Evolutionary conservation across 495 filamentous ascomycete species (phyloP).

Genomic region (Aspergillus nanangensis): DNA sequence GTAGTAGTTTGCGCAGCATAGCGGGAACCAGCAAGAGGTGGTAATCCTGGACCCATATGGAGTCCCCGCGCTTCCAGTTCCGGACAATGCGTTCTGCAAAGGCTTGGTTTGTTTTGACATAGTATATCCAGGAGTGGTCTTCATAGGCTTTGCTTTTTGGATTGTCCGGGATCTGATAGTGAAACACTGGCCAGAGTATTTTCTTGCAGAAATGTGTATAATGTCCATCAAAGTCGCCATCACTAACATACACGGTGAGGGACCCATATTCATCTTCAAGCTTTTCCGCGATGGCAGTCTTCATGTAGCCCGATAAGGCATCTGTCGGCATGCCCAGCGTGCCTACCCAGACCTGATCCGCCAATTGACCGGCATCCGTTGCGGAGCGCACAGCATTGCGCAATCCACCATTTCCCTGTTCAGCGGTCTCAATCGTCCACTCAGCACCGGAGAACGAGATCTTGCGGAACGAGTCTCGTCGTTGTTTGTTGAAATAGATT

Average conservation of each 20-base stretch:
- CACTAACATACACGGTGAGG: conserved; percentile 74
- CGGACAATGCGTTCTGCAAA: conserved; percentile 85
- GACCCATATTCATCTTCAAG: conserved; percentile 76
- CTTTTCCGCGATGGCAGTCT: conserved; percentile 72
- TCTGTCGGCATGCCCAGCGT: conserved; percentile 91
- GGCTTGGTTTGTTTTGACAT: conserved; percentile 82
- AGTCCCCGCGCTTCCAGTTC: conserved; percentile 87
- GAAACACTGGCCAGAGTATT: conserved; percentile 86
- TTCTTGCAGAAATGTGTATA: conserved; percentile 93
- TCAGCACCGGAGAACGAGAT: conserved; percentile 58
- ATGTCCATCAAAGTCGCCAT: conserved; percentile 87
- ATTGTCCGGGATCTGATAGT: conserved; percentile 94
- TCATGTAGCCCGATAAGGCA: conserved; percentile 62
- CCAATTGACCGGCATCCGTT: conserved; percentile 54
- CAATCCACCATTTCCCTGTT: conserved; percentile 88
- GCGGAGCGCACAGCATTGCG: conserved; percentile 81
- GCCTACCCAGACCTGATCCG: conserved; percentile 80
- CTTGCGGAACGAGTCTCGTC: conserved; percentile 39
- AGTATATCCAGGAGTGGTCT: conserved; percentile 94
- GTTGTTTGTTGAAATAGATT: not conserved
- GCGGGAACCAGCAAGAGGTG: conserved; percentile 86
- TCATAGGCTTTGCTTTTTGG: conserved; percentile 97
- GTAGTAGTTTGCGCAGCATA: conserved; percentile 81
- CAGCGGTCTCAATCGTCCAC: conserved; percentile 79
- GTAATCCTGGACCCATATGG: conserved; percentile 93